Evolutionary conservation across 1,284 basidiomycete genomes (phyloP).

Genomic region (Ustilago trichophora): DNA sequence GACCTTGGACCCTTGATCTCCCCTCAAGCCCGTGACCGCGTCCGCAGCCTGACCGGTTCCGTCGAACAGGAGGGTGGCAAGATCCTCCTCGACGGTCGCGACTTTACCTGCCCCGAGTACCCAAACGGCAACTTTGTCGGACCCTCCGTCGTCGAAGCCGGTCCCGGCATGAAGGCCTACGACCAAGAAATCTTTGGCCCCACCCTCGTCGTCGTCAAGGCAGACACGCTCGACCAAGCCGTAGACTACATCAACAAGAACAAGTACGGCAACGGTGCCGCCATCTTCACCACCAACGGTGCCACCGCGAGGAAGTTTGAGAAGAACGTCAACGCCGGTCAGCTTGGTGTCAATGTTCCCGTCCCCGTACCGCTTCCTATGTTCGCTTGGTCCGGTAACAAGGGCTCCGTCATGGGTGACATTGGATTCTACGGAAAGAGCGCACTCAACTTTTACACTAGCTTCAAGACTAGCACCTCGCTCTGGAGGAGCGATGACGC

Average conservation of each 20-base stretch:
- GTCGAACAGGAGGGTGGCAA: conserved; percentile 83
- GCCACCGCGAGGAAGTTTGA: conserved; percentile 95
- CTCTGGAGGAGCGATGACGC: conserved; percentile 56
- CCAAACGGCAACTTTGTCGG: conserved; percentile 94
- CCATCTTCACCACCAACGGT: conserved; percentile 96
- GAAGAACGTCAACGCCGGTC: conserved; percentile 85
- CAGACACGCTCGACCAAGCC: conserved; percentile 89
- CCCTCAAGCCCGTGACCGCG: conserved; percentile 81
- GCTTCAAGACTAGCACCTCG: conserved; percentile 52
- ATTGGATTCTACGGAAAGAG: conserved; percentile 60
- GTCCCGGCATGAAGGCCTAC: conserved; percentile 86
- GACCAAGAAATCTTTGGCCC: conserved; percentile 89
- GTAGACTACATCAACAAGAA: conserved; percentile 68
- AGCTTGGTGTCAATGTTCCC: conserved; percentile 83
- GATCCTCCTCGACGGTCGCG: conserved; percentile 86
- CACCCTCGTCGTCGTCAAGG: conserved; percentile 80
- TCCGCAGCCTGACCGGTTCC: conserved; percentile 80
- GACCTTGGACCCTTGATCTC: conserved; percentile 97
- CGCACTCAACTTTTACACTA: conserved; percentile 59
- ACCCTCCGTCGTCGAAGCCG: conserved; percentile 86
- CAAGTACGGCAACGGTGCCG: conserved; percentile 81
- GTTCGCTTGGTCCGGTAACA: conserved; percentile 93
- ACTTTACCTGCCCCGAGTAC: conserved; percentile 77
- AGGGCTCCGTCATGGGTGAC: conserved; percentile 82
- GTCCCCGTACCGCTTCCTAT: conserved; percentile 83